phyloP scores from a whole-genome alignment of 306 rosid species.

The Lathyrus oleraceus region DNA sequence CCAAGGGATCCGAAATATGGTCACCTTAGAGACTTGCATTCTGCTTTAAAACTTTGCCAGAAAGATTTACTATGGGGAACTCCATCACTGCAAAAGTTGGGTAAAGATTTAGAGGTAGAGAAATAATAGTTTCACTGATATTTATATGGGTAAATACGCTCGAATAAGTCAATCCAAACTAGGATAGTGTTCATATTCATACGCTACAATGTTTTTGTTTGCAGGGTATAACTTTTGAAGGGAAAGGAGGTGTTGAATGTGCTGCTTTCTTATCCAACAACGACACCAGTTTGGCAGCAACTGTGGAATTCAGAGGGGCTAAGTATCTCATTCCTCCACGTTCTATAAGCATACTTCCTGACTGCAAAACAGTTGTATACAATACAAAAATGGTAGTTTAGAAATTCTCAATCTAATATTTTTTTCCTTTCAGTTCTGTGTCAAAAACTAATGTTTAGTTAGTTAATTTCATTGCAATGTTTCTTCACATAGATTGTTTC shows the following conservation, averaged over 20 bases:
- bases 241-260: constrained; percentile 4
- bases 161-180: background rate
- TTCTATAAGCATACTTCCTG: constrained; percentile 22
- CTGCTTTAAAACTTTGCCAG: constrained; percentile 24
- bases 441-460: background rate
- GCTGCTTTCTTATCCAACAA: constrained; percentile 22
- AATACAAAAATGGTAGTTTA: constrained; percentile 26
- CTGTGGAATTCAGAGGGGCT: constrained; percentile 20
- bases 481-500: constrained; percentile 8
- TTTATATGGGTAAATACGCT: background rate
- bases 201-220: background rate
- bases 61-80: constrained; percentile 27
- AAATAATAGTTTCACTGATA: background rate
- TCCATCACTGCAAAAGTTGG: background rate
- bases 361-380: constrained; percentile 25
- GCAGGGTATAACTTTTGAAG: constrained; percentile 17
- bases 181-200: background rate
- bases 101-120: constrained; percentile 5
- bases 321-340: constrained; percentile 22
- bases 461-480: background rate
- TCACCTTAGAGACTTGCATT: constrained; percentile 30
- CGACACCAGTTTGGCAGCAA: background rate
- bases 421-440: background rate
- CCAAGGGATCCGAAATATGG: constrained; percentile 29
- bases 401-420: background rate